Base-by-base conservation (phyloP, 2,329 filamentous ascomycete species). In the Aureobasidium musti region DNA sequence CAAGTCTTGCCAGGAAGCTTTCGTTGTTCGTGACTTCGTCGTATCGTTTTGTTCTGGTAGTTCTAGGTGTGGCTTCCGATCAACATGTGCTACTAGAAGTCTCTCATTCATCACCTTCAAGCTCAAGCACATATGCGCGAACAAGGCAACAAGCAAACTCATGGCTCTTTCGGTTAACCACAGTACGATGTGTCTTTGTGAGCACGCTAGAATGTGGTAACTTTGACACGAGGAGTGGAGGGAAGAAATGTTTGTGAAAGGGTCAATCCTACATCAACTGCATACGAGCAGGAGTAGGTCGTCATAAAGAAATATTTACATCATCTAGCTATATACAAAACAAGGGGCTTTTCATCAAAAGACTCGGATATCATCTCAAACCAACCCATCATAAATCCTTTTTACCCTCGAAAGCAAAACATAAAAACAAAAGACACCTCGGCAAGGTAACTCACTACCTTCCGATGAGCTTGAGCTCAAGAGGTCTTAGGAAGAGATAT, bases 401-500 rank as follows among this genome's bases (percentile, higher is more conserved):
- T 61, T 35, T 39, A 7, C 33, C 33, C 11, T 10, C 14, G 30
- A 47, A 19, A 45, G 37, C 50, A 43, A 60, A 54, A 41, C 50
- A 59, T 43, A 45, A 39, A n/a, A 59, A 60, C 41, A 60, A 41
- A 41, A 49, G 19, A 41, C 17, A 50, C 28, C 23, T 26, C 23
- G n/a, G n/a, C 17, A n/a, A 47, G 19, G 28, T 37, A 13, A 26
- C n/a, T 39, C 23, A 45, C 39, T 68, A 70, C 67, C 68, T 65
- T n/a, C 71, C 70, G 60, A 76, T 73, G 21, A 71, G 67, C 73
- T 74, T 82, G 70, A 81, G 68, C 75, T 86, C 84, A 41, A 84
- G 70, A 21, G 78, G 76, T 67, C 86, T 79, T 69, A 88, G 71
- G 1, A 79, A 71, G 54, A 81, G 71, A 76, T 89, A 90, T 1